A percentile compares a stretch with the other conserved stretches of the same genome.
These are phyloP conservation scores for Aphanomyces invadans DNA, from an alignment of 352 stramenopile genomes.

Conservation along the genomic window DNA sequence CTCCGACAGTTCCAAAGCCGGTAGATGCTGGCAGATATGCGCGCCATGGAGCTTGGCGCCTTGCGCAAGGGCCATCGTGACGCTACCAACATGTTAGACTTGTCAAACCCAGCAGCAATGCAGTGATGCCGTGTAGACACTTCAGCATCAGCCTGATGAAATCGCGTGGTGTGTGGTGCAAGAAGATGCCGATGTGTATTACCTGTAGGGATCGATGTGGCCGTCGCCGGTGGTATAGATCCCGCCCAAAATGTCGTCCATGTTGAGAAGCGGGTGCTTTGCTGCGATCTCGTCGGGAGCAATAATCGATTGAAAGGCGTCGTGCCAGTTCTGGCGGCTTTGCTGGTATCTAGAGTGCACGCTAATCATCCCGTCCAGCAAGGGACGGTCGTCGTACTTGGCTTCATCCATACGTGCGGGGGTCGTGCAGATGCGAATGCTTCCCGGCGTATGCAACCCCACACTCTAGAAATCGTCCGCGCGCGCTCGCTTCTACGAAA, in stretches of 20 bases:
- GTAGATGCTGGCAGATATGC: slow-evolving; percentile 33
- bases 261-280: slow-evolving; percentile 37
- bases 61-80: slow-evolving; percentile 42
- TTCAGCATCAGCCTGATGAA: no score
- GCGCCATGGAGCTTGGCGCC: slow-evolving; percentile 35
- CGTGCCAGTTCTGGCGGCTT: slow-evolving; percentile 23
- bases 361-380: neutral
- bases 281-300: slow-evolving; percentile 32
- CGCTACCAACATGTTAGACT: slow-evolving; percentile 31
- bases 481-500: neutral
- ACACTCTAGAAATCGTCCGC: no score
- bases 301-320: slow-evolving; percentile 27
- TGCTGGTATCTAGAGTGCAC: slow-evolving; percentile 19
- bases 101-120: no score
- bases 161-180: no score
- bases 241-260: slow-evolving; percentile 39
- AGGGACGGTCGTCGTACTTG: slow-evolving; percentile 1
- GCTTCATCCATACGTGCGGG: slow-evolving; percentile 23
- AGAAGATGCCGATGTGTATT: no score
- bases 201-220: slow-evolving; percentile 26
- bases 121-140: no score
- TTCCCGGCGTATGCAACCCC: slow-evolving; percentile 15
- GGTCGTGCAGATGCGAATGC: slow-evolving; percentile 25
- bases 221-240: slow-evolving; percentile 52
- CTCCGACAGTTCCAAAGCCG: slow-evolving; percentile 8